Percentiles rank a stretch among this genome's conserved stretches.
phyloP scores from a whole-genome alignment of 129 eudicot genomes.

The Heracleum sosnowskyi region DNA sequence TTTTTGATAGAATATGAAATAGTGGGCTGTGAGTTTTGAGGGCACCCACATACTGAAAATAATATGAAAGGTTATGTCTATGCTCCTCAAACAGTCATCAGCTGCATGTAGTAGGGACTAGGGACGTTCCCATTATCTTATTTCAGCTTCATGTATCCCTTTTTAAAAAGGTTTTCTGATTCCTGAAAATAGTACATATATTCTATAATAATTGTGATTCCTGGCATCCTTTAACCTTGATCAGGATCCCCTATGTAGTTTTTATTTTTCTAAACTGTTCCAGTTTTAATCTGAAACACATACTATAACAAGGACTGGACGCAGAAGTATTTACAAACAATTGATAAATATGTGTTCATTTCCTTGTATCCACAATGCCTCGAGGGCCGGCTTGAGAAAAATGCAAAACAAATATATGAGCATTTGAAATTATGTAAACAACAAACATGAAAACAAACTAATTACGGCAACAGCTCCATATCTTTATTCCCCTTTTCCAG shows the following conservation, averaged over 20 bases:
- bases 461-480: not conserved
- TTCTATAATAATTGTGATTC: not conserved
- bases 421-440: not conserved
- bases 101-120: conserved; percentile 1
- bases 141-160: not conserved
- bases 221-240: not conserved
- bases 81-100: not conserved
- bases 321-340: not conserved
- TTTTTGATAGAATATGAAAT: not conserved
- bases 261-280: not conserved
- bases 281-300: not conserved
- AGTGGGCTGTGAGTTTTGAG: conserved; percentile 2
- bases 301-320: not conserved
- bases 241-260: not conserved
- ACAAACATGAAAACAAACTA: not conserved
- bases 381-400: not conserved
- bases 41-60: conserved; percentile 3
- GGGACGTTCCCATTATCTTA: not conserved
- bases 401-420: not conserved
- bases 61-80: not conserved
- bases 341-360: not conserved
- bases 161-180: not conserved
- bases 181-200: not conserved
- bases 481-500: not conserved
- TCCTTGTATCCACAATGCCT: not conserved